Evolutionary conservation across 495 filamentous ascomycete species (phyloP).

Genomic region (Ascodesmis nigricans): DNA sequence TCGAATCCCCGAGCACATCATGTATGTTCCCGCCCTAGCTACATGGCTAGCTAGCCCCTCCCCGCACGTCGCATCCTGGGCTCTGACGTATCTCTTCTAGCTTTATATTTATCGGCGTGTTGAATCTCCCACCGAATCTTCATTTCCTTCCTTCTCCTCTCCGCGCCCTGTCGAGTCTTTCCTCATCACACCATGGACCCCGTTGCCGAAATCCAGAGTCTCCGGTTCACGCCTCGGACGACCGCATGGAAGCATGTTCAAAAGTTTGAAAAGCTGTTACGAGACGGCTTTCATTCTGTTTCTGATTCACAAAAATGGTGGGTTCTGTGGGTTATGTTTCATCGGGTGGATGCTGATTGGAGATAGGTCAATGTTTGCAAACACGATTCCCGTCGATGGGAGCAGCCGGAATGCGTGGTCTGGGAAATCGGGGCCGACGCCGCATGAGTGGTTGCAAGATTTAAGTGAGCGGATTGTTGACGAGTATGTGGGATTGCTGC

Average conservation of each 20-base stretch:
- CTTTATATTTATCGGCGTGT: too few relatives aligned
- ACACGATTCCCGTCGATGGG: constrained; percentile 22
- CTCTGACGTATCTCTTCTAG: too few relatives aligned
- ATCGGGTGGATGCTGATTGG: neutral
- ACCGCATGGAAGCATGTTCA: constrained; percentile 20
- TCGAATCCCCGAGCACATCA: too few relatives aligned
- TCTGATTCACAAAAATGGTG: constrained; percentile 22
- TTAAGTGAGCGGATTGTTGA: constrained; percentile 15
- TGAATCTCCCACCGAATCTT: too few relatives aligned
- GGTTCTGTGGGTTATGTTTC: constrained; percentile 5
- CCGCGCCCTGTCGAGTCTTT: too few relatives aligned
- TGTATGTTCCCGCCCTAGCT: too few relatives aligned
- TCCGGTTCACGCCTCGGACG: constrained; percentile 19
- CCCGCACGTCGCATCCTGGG: too few relatives aligned
- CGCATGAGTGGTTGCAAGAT: constrained; percentile 18
- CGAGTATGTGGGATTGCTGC: too few relatives aligned
- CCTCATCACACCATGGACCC: constrained; percentile 15
- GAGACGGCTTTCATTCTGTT: constrained; percentile 16
- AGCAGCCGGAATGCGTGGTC: constrained; percentile 16
- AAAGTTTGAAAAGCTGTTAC: constrained; percentile 16
- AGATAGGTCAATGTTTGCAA: constrained; percentile 14
- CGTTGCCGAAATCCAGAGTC: constrained; percentile 11
- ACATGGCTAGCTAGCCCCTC: too few relatives aligned
- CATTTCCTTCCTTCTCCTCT: too few relatives aligned
- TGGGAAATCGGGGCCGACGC: constrained; percentile 13